A percentile compares a stretch with the other conserved stretches of the same genome.
phyloP scores from a whole-genome alignment of 805 yeast species.

The Metschnikowia kunwiensis region DNA sequence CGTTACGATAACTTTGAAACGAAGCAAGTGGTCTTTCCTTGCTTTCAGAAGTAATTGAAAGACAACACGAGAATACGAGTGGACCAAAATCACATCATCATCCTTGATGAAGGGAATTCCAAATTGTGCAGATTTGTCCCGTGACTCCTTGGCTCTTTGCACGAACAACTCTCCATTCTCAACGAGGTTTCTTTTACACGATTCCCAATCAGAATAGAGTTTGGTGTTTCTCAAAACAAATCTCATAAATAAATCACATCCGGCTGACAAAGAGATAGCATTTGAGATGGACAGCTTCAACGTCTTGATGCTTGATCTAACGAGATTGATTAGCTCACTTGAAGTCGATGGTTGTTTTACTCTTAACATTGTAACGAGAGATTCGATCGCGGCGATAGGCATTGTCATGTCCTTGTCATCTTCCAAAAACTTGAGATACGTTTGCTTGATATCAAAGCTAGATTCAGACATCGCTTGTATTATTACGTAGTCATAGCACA shows the following conservation, averaged over 20 bases:
- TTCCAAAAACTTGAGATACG: constrained; percentile 74
- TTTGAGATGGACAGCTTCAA: constrained; percentile 80
- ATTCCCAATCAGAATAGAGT: constrained; percentile 90
- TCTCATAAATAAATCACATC: constrained; percentile 94
- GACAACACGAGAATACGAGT: constrained; percentile 90
- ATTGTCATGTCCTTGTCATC: constrained; percentile 97
- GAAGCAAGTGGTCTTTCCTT: constrained; percentile 61
- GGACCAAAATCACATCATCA: constrained; percentile 87
- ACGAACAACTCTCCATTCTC: constrained; percentile 92
- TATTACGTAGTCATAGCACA: no score
- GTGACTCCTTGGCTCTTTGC: constrained; percentile 84
- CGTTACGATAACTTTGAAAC: constrained; percentile 89
- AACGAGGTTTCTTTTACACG: constrained; percentile 81
- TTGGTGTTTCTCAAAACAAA: constrained; percentile 88
- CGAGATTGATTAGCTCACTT: constrained; percentile 81
- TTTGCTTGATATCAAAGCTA: constrained; percentile 72
- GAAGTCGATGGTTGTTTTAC: constrained; percentile 89
- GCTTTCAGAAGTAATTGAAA: constrained; percentile 72
- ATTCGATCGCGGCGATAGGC: constrained; percentile 99
- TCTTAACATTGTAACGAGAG: constrained; percentile 77
- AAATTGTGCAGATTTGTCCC: constrained; percentile 80
- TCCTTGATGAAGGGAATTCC: constrained; percentile 90
- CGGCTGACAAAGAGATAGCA: constrained; percentile 92
- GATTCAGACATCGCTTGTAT: constrained; percentile 3
- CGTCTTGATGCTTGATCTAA: constrained; percentile 70